Evolutionary conservation across 1,139 yeast genomes (phyloP).

Genomic region (Candida gigantensis): DNA sequence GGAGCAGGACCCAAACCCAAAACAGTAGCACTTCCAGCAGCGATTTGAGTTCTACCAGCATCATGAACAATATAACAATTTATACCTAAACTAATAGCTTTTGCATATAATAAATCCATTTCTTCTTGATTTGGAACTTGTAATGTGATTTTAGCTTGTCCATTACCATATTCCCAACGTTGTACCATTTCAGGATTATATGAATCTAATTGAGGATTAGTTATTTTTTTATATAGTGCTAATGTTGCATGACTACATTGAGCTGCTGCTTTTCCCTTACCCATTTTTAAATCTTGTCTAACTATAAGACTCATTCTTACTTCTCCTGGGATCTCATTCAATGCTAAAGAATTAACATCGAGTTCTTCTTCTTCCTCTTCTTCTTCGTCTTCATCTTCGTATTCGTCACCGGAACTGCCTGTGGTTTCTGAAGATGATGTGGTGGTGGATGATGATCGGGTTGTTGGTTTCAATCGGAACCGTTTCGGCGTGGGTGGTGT

Average conservation of each 20-base stretch:
- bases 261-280: conserved; percentile 95
- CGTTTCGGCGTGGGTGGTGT: conserved; percentile 3
- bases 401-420: conserved; percentile 23
- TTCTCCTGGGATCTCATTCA: conserved; percentile 72
- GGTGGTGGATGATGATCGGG: conserved; percentile 4
- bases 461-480: conserved; percentile 2
- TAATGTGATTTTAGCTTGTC: conserved; percentile 94
- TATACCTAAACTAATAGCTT: conserved; percentile 77
- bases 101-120: conserved; percentile 75
- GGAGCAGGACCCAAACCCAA: conserved; percentile 98
- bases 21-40: conserved; percentile 93
- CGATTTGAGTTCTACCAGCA: conserved; percentile 96
- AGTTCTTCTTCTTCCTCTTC: conserved; percentile 52
- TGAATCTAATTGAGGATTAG: conserved; percentile 52
- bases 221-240: conserved; percentile 76
- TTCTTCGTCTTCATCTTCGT: conserved; percentile 39
- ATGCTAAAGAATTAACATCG: conserved; percentile 54
- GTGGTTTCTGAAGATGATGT: conserved; percentile 8
- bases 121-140: conserved; percentile 76
- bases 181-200: conserved; percentile 59
- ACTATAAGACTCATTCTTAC: conserved; percentile 87
- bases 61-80: conserved; percentile 84
- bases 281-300: conserved; percentile 88
- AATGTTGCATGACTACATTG: conserved; percentile 98
- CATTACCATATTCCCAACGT: conserved; percentile 77